Percentiles rank a stretch among this genome's conserved stretches.
Evolutionary conservation across 768 basidiomycete genomes (phyloP).

Genomic region (Lactifluus piperatus): DNA sequence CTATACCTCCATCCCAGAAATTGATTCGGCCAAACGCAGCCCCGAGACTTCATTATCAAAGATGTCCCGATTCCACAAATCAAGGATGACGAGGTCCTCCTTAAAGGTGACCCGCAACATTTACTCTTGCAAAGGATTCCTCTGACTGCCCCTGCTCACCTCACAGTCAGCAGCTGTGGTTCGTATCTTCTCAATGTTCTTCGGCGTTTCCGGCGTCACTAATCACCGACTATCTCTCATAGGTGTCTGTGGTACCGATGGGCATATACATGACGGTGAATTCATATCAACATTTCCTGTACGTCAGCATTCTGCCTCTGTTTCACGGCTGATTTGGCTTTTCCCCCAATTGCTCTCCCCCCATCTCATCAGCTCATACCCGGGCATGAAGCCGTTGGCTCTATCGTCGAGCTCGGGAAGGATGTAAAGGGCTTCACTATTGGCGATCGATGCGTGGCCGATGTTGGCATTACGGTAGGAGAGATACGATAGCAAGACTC

Average conservation of each 20-base stretch:
- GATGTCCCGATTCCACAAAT: conserved; percentile 58
- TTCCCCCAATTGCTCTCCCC: background rate
- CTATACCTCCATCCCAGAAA: background rate
- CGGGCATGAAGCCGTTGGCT: conserved; percentile 69
- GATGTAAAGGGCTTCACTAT: conserved; percentile 66
- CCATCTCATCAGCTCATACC: conserved; percentile 46
- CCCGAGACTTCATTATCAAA: conserved; percentile 56
- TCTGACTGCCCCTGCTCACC: background rate
- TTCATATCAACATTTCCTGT: conserved; percentile 67
- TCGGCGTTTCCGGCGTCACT: background rate
- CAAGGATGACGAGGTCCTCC: conserved; percentile 61
- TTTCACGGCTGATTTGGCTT: background rate
- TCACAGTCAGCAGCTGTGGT: conserved; percentile 25
- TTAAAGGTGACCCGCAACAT: conserved; percentile 44
- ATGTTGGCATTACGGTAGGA: conserved; percentile 63
- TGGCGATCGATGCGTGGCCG: conserved; percentile 81
- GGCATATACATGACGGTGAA: conserved; percentile 52
- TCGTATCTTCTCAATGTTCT: background rate
- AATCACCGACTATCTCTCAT: background rate
- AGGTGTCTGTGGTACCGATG: conserved; percentile 68
- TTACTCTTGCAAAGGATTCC: background rate
- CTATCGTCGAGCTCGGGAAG: conserved; percentile 65
- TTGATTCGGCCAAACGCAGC: conserved; percentile 32
- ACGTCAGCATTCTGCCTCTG: conserved; percentile 20
- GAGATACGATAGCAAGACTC: background rate